phyloP scores from a whole-genome alignment of 495 filamentous ascomycete species.

The Penicillium odoratum region DNA sequence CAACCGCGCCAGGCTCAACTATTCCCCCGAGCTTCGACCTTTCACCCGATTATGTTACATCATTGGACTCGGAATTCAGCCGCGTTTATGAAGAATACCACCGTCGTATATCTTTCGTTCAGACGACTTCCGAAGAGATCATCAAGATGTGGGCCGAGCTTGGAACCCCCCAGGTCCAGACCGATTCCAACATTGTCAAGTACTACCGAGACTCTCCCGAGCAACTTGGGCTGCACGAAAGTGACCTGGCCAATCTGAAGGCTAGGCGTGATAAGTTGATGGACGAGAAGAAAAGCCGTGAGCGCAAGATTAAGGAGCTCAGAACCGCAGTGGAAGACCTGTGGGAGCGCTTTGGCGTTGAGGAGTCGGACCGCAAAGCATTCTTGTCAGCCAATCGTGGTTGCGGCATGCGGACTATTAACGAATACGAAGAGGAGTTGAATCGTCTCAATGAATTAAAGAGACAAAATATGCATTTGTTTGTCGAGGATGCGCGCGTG shows the following conservation, averaged over 20 bases:
- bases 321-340: slow-evolving; percentile 71
- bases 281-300: slow-evolving; percentile 92
- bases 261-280: slow-evolving; percentile 75
- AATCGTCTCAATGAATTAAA: slow-evolving; percentile 86
- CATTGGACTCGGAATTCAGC: slow-evolving; percentile 86
- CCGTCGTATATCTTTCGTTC: slow-evolving; percentile 72
- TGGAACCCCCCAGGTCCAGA: slow-evolving; percentile 87
- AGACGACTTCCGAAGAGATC: slow-evolving; percentile 74
- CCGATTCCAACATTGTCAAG: slow-evolving; percentile 83
- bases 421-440: slow-evolving; percentile 91
- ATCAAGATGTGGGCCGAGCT: slow-evolving; percentile 95
- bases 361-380: slow-evolving; percentile 75
- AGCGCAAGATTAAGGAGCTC: slow-evolving; percentile 77
- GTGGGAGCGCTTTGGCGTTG: slow-evolving; percentile 86
- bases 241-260: slow-evolving; percentile 73
- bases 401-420: slow-evolving; percentile 82
- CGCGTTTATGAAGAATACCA: slow-evolving; percentile 94
- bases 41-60: slow-evolving; percentile 81
- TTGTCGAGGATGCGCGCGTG: slow-evolving; percentile 89
- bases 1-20: slow-evolving; percentile 70
- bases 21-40: slow-evolving; percentile 82
- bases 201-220: slow-evolving; percentile 86
- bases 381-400: slow-evolving; percentile 74
- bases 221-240: slow-evolving; percentile 85
- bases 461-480: slow-evolving; percentile 88